Evolutionary conservation across 257 asterid species (phyloP), one percentile per base, ranked within the genome.

Genomic region (Orobanche coerulescens): DNA sequence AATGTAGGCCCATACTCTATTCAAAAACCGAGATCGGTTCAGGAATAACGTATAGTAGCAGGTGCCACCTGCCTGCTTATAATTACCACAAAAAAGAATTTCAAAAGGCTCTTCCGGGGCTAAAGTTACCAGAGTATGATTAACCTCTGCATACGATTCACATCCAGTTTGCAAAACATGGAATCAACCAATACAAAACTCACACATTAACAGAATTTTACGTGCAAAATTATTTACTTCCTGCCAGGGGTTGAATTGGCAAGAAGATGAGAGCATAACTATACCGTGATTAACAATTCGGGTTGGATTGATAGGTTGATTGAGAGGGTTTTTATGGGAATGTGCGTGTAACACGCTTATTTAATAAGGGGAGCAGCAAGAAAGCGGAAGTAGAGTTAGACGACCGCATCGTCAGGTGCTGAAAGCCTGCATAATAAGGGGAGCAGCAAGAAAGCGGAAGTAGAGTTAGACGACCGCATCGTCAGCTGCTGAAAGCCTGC

Each of bases 281-380:
- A 26, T 67, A 67, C 74, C 75, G 9, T n/a, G 67, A 47, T 25
- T 62, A 36, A 14, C n/a, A 44, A 63, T 34, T 28, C 65, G 69
- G 56, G 25, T 40, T 46, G 42, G 76, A 71, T 62, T 61, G 49
- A 56, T 53, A 62, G 54, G 72, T 52, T 12, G 76, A 73, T 72
- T 51, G 57, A 26, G 76, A 59, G 79, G 79, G 74, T 73, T 70
- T 70, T 40, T 70, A 66, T 58, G 78, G 74, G 74, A 61, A 62
- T 69, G 61, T 48, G 81, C 47, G 70, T 42, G 72, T 24, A 58
- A 36, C 33, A 55, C 33, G 50, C 34, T 13, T 34, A 44, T 12
- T 14, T 42, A 51, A 48, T 57, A 48, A 30, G 63, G 71, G 44
- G 69, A 24, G 60, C 25, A 12, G 58, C 6, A 31, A 5, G 30